Conservation (phyloP, 345 rosid species). For the Hibiscus tridactylites region DNA sequence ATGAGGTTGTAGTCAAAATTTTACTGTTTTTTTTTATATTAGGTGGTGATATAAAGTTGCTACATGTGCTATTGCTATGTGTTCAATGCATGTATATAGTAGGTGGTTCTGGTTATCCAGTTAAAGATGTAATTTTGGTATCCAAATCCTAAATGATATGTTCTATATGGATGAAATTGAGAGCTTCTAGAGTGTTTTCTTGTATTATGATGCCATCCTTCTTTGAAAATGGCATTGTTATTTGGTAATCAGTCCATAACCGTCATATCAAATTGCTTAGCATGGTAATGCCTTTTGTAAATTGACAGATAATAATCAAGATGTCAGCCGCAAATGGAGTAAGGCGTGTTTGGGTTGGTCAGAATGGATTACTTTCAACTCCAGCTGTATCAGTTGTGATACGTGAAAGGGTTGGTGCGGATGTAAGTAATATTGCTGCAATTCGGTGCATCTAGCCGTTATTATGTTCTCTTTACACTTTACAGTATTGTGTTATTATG, state of each 20-base stretch:
- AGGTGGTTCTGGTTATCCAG: not conserved
- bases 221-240: not conserved
- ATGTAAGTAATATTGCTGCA: conserved; percentile 44
- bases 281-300: not conserved
- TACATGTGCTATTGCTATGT: not conserved
- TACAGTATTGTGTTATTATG: conserved; percentile 2
- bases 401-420: conserved; percentile 81
- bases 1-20: not conserved
- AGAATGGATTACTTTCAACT: conserved; percentile 91
- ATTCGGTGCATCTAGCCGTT: not conserved
- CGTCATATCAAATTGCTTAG: not conserved
- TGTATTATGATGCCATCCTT: not conserved
- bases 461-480: not conserved
- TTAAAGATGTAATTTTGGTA: not conserved
- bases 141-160: not conserved
- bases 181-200: not conserved
- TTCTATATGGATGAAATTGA: not conserved
- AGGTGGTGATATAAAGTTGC: not conserved
- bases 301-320: conserved; percentile 71
- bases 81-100: not conserved
- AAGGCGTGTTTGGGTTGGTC: conserved; percentile 90
- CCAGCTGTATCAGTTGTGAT: conserved; percentile 98
- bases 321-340: conserved; percentile 98
- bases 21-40: not conserved
- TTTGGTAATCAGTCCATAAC: not conserved